A percentile compares a stretch with the other conserved stretches of the same genome.
phyloP scores from a whole-genome alignment of 768 basidiomycete species.

The Amanita inopinata region DNA sequence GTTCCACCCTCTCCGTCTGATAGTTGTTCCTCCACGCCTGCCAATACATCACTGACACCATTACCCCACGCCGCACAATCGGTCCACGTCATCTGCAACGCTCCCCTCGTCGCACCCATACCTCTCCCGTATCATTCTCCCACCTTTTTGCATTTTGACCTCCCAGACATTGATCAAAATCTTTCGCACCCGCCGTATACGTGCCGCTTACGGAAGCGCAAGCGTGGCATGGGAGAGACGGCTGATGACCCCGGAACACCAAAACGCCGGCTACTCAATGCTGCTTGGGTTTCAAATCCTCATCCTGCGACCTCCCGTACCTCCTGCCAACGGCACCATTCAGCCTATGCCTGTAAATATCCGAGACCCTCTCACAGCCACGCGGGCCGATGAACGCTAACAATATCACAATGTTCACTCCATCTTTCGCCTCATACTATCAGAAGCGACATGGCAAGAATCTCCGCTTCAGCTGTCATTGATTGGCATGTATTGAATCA shows the following conservation, averaged over 20 bases:
- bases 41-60: conserved; percentile 14
- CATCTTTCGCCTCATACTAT: background rate
- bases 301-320: too few species aligned
- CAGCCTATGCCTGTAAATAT: background rate
- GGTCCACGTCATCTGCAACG: conserved; percentile 49
- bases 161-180: conserved; percentile 60
- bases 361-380: background rate
- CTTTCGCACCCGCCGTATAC: conserved; percentile 62
- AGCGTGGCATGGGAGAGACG: conserved; percentile 26
- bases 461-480: too few species aligned
- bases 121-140: conserved; percentile 65
- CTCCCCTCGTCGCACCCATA: conserved; percentile 58
- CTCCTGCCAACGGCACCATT: background rate
- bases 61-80: too few species aligned
- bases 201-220: conserved; percentile 34
- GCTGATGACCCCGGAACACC: background rate
- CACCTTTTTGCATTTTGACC: conserved; percentile 57
- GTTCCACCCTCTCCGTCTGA: conserved; percentile 37
- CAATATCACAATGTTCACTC: background rate
- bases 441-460: too few species aligned
- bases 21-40: conserved; percentile 18
- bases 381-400: background rate
- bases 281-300: too few species aligned
- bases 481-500: too few species aligned
- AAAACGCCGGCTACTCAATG: background rate